Evolutionary conservation across 2,329 filamentous ascomycete genomes (phyloP), one percentile per base, ranked within the genome.

Genomic region (Talaromyces pinophilus): DNA sequence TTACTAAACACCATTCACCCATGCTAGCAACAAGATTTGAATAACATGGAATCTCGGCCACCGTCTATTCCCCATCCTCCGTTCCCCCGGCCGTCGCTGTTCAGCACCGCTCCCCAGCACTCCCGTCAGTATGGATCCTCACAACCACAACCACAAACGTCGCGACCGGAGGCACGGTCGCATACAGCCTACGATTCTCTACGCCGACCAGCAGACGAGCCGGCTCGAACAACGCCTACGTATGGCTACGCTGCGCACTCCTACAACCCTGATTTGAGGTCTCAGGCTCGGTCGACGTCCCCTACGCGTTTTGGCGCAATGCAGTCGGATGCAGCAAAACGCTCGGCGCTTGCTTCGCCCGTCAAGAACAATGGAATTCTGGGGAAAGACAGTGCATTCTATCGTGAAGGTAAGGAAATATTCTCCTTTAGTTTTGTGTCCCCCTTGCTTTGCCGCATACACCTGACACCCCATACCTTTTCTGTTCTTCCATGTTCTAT

Each of bases 81-180:
- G 68, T 76, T 75, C 61, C 70, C 74, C 17, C 76, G 76, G 60
- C 73, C 75, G 15, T 75, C 74, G 19, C 71, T 74, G 40, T 71
- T 77, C 54, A 72, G 73, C 46, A 67, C 67, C 48, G 69, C 75
- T n/a, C 74, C 73, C 63, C 67, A 74, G 68, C 73, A 67, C 19
- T 50, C 75, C 64, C 73, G 69, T 62, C 67, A 69, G 22, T 72
- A 70, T 67, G 68, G 63, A 17, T 52, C 68, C 22, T 46, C 48
- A 30, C 48, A 54, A 35, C 54, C 42, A 57, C 59, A 68, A 22
- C 28, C 42, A 57, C 59, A 68, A 22, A 33, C 72, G 61, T 67
- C 71, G 40, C 55, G 67, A 28, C 66, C 71, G 28, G 68, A 67
- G 59, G 69, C 64, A 48, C 70, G 71, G 62, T 69, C 73, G 63